Evolutionary conservation across 1,284 basidiomycete species (phyloP), one percentile per base, ranked within the genome.

Genomic region (Ganoderma meredithae): DNA sequence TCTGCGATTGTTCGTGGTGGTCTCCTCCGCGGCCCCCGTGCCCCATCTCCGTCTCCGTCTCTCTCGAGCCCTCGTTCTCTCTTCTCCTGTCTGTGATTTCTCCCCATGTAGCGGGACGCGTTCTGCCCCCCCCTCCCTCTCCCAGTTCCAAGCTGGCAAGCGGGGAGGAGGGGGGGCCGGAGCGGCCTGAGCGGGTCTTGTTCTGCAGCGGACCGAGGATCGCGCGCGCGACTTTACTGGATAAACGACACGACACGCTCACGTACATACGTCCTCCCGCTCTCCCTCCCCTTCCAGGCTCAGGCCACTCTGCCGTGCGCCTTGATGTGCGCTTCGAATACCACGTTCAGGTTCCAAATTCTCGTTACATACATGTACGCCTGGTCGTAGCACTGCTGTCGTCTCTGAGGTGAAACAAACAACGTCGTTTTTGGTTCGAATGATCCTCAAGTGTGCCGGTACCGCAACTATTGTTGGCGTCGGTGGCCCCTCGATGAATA

Each of bases 241-340:
- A 33, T 58, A 58, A 58, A 58, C 55, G 55, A 58, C 19, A 58
- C 55, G 55, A 58, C 33, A 58, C 53, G 49, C n/a, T 31, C 53
- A 55, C 53, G 25, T 31, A 36, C 55, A 58, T 31, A 58, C 55
- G 33, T 58, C 31, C 33, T 39, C 55, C 33, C 17, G 17, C 27
- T n/a, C 55, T 39, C 55, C 13, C 47, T 49, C n/a, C n/a, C 8
- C 53, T 17, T 7, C 22, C 47, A 25, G 47, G 47, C 47, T 55
- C 55, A 58, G 33, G 55, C 55, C 33, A 31, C 33, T 58, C 55
- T n/a, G 33, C 55, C 1, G 55, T 58, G 55, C 55, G 55, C 36
- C 31, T 58, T 58, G 55, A 58, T 33, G 33, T n/a, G 55, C 55
- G 33, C 55, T 58, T 58, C 9, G 55, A 22, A 39, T 55, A 39